Evolutionary conservation across 2,329 filamentous ascomycete genomes (phyloP), one percentile per base, ranked within the genome.

Genomic region (Chalara sp.): DNA sequence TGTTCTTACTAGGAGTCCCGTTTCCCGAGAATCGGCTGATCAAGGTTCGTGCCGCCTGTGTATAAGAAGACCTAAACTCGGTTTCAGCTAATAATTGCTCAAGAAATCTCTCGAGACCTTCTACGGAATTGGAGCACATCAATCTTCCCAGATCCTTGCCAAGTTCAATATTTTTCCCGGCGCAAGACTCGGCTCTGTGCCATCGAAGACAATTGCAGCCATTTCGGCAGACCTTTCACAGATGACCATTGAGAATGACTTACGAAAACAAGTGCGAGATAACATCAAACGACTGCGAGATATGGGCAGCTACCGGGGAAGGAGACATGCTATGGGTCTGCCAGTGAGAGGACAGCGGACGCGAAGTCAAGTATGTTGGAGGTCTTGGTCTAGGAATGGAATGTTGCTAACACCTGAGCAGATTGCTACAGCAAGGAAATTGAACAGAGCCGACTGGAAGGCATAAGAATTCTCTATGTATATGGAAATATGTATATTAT

Each of bases 201-300:
- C 81, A 43, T 81, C 84, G 53, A 83, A 86, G 67, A 91, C 89
- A 54, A 74, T 96, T 59, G 84, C 89, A 48, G 85, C 87, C 48
- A 76, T 99, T 54, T 93, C 87, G 28, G 86, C 86, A 47, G 89
- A 95, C 64, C 76, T 99, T 40, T 88, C 89, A 12, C 84, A 83
- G 49, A 91, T 99, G 89, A 95, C 87, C 53, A 89, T 97, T 62
- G 93, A 96, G 69, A 95, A 87, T 68, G 91, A 97, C 63, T 76
- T 95, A 57, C 76, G 83, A 63, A 80, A 86, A 65, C 73, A 88
- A 53, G 72, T 96, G 37, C 78, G 85, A 62, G 89, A 96, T 46
- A 93, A 97, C 64, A 95, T 99, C 60, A 77, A 77, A 66, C 76
- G 92, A 53, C 64, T 99, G 68, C 88, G 87, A 67, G 91, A 96